phyloP scores from a whole-genome alignment of 192 early-diverging fungal species.

The Backusella australiensis region DNA sequence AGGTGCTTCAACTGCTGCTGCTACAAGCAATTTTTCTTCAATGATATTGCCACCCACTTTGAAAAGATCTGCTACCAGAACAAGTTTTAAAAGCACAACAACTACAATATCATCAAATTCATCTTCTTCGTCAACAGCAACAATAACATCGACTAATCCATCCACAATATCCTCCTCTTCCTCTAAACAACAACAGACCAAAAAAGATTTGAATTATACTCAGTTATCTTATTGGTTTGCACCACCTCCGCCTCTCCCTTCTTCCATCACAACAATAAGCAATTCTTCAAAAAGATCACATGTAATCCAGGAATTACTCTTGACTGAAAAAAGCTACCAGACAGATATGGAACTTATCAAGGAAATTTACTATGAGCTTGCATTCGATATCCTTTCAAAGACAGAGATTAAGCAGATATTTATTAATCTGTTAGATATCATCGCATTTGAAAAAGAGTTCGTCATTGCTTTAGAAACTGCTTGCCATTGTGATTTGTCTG shows the following conservation, averaged over 20 bases:
- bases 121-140: neutral
- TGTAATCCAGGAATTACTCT: slow-evolving; percentile 73
- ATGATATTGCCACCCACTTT: neutral
- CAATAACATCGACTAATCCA: neutral
- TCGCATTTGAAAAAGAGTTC: slow-evolving; percentile 65
- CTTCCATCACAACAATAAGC: neutral
- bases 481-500: slow-evolving; percentile 29
- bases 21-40: neutral
- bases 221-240: slow-evolving; percentile 7
- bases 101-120: slow-evolving; percentile 1
- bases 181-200: neutral
- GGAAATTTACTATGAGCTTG: slow-evolving; percentile 67
- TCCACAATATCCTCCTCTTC: neutral
- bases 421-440: slow-evolving; percentile 76
- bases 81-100: slow-evolving; percentile 5
- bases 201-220: slow-evolving; percentile 7
- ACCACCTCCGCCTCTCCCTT: neutral
- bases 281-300: neutral
- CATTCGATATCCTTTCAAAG: slow-evolving; percentile 49
- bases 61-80: neutral
- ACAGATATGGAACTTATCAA: slow-evolving; percentile 75
- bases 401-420: slow-evolving; percentile 72
- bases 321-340: slow-evolving; percentile 74
- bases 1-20: neutral
- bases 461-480: slow-evolving; percentile 64